Evolutionary conservation across 352 stramenopile species (phyloP), one percentile per base, ranked within the genome.

Genomic region (Phytophthora palmivora): DNA sequence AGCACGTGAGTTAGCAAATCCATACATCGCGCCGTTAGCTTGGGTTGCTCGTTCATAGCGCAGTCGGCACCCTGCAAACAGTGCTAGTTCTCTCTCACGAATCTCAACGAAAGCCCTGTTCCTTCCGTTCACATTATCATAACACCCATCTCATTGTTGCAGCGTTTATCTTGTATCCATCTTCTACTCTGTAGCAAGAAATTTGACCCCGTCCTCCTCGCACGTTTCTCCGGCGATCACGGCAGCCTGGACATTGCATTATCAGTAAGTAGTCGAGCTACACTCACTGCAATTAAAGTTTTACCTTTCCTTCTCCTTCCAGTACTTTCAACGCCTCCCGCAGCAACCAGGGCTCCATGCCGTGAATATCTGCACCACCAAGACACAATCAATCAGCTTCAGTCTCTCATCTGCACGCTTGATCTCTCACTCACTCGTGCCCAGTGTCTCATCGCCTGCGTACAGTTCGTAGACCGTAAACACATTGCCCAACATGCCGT

Each of bases 391-490:
- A 45, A 14, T 67, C 19, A 62, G 48, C 4, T 11, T 5, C 18
- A 26, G 6, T 3, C 21, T 16, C 43, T 50, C 38, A 41, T 18
- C 12, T 26, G 0, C 18, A 37, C 22, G 6, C 18, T 11, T 37
- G 0, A 7, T 15, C 33, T 22, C 15, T 11, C 32, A 77, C 79
- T 41, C 61, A 95, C 86, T 89, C 18, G 84, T 84, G 50, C 82
- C 84, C 5, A 92, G 58, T 7, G 87, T 95, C 48, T 95, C 84
- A 52, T 93, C 87, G 37, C 87, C 87, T 9, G 87, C 83, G 57
- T 95, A 92, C 44, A 95, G 67, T 59, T 95, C 87, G 62, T 92
- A 95, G 26, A 95, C 78, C 33, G 87, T 95, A 47, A 90, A 95
- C 14, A 95, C 84, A 28, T 91, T 93, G 44, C 79, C 84, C 39